A percentile compares a stretch with the other conserved stretches of the same genome.
Evolutionary conservation across 2,329 filamentous ascomycete species (phyloP).

Genomic region (Aspergillus carbonarius): DNA sequence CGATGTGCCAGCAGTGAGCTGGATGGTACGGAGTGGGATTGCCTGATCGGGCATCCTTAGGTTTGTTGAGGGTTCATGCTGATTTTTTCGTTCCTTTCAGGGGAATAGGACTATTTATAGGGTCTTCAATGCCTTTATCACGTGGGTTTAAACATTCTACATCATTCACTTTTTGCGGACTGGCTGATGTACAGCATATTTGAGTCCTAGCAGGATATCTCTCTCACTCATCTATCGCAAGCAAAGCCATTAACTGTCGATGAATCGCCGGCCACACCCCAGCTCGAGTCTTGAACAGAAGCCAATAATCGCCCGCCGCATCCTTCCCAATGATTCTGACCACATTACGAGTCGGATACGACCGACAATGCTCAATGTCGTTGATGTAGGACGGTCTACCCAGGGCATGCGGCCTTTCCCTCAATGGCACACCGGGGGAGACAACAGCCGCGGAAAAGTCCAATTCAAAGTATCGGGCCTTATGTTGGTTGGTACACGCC

Average conservation of each 20-base stretch:
- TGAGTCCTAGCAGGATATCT: background rate
- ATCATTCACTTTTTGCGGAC: background rate
- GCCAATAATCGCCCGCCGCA: constrained; percentile 33
- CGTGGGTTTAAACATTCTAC: background rate
- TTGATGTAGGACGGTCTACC: constrained; percentile 17
- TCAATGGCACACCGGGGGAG: constrained; percentile 1
- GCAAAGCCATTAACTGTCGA: constrained; percentile 2
- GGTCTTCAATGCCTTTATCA: background rate
- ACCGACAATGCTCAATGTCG: background rate
- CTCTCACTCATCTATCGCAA: background rate
- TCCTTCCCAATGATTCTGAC: constrained; percentile 35
- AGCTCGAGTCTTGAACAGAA: constrained; percentile 21
- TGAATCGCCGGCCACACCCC: constrained; percentile 25
- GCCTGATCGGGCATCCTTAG: background rate
- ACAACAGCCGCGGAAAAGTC: constrained; percentile 39
- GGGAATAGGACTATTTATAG: background rate
- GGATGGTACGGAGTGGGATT: constrained; percentile 1
- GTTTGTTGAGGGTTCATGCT: background rate
- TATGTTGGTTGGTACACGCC: constrained; percentile 42
- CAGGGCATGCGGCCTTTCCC: constrained; percentile 1
- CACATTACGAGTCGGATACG: constrained; percentile 16
- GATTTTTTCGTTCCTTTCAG: background rate
- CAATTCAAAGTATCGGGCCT: constrained; percentile 36
- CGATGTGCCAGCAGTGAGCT: background rate
- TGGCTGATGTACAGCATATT: too few species aligned